Evolutionary conservation across 176 grass and related monocot species (phyloP).

Genomic region (Ampelocalamus luodianensis): DNA sequence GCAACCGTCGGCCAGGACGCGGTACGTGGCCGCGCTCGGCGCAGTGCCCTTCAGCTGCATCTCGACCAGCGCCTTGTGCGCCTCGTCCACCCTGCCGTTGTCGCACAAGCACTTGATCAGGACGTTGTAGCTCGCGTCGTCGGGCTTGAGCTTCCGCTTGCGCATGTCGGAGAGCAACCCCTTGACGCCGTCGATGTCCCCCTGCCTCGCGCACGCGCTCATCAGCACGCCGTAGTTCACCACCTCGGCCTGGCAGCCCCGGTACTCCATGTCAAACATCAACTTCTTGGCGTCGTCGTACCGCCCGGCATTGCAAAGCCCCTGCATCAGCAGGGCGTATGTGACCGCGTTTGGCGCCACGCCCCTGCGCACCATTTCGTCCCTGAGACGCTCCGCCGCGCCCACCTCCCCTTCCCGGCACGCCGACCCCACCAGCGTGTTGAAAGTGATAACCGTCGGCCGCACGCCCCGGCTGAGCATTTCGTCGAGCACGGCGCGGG

Average conservation of each 20-base stretch:
- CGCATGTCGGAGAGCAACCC: constrained; percentile 64
- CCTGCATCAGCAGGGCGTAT: constrained; percentile 69
- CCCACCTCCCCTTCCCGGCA: constrained; percentile 56
- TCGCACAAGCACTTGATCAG: constrained; percentile 67
- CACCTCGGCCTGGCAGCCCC: constrained; percentile 66
- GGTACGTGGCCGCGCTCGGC: constrained; percentile 64
- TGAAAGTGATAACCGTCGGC: constrained; percentile 71
- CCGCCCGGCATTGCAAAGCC: constrained; percentile 52
- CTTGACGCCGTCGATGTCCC: constrained; percentile 45
- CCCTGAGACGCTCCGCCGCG: constrained; percentile 45
- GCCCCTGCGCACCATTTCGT: constrained; percentile 65
- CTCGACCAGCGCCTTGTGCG: constrained; percentile 64
- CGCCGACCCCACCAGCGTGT: constrained; percentile 62
- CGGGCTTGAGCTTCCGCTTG: constrained; percentile 58
- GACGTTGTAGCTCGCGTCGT: constrained; percentile 65
- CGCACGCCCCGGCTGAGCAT: constrained; percentile 69
- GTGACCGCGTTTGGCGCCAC: constrained; percentile 68
- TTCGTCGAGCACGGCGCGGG: constrained; percentile 69
- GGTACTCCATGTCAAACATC: constrained; percentile 98
- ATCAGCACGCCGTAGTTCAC: constrained; percentile 86
- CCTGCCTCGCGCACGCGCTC: constrained; percentile 48
- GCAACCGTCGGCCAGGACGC: constrained; percentile 67
- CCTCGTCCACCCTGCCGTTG: constrained; percentile 52
- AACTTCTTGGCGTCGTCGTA: constrained; percentile 70
- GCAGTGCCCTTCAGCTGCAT: constrained; percentile 67